phyloP scores from a whole-genome alignment of 1,139 yeast genomes.

The Sugiyamaella grinbergsii region DNA sequence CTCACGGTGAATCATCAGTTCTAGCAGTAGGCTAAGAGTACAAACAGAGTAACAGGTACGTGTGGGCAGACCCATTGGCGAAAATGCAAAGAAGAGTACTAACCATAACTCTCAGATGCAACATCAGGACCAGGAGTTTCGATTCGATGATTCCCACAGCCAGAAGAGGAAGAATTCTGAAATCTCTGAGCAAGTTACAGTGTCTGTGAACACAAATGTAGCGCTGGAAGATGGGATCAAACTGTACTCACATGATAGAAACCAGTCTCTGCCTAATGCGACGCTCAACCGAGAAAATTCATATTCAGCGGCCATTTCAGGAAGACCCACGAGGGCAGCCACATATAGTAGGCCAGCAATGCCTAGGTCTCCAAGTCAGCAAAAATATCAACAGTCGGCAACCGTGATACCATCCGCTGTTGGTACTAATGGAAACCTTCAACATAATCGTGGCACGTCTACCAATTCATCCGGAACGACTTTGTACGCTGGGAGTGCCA shows the following conservation, averaged over 20 bases:
- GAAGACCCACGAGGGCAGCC: constrained; percentile 37
- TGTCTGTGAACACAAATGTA: background rate
- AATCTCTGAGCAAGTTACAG: background rate
- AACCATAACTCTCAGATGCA: constrained; percentile 7
- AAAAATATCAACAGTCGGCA: constrained; percentile 5
- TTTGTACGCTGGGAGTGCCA: background rate
- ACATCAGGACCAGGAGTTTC: constrained; percentile 9
- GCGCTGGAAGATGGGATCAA: background rate
- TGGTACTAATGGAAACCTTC: constrained; percentile 4
- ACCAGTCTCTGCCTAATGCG: constrained; percentile 37
- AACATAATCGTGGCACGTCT: constrained; percentile 2
- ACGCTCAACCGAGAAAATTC: constrained; percentile 25
- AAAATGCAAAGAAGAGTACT: background rate
- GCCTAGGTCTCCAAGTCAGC: constrained; percentile 16
- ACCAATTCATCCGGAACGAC: background rate
- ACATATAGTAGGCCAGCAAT: constrained; percentile 31
- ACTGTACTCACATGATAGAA: constrained; percentile 34
- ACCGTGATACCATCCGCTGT: background rate
- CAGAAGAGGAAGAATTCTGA: constrained; percentile 11
- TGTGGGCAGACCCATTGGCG: no score
- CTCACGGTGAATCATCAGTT: no score
- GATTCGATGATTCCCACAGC: constrained; percentile 13
- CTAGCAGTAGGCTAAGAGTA: no score
- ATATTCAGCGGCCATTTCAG: constrained; percentile 18
- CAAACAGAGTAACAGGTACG: no score